These are phyloP conservation scores for Penicillium sp. DNA, from an alignment of 2,329 filamentous ascomycete genomes.

Conservation along the genomic window DNA sequence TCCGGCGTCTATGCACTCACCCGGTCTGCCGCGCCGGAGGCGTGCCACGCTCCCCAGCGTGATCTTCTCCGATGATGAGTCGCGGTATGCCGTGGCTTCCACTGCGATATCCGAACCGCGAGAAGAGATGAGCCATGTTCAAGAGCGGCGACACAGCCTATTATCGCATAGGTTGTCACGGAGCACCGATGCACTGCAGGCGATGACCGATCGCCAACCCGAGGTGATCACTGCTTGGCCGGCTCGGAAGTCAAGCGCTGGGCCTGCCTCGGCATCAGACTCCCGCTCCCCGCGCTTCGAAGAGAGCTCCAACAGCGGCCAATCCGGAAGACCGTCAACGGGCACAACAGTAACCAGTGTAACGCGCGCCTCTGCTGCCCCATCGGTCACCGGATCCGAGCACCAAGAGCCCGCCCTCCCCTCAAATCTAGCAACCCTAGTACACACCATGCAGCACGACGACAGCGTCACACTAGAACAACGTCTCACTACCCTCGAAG, in stretches of 20 bases:
- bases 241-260: constrained; percentile 44
- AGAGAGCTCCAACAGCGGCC: constrained; percentile 29
- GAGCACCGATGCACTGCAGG: constrained; percentile 44
- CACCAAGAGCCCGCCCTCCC: constrained; percentile 25
- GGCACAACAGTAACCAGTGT: constrained; percentile 31
- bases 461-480: constrained; percentile 46
- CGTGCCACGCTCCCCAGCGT: constrained; percentile 49
- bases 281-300: constrained; percentile 30
- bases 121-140: constrained; percentile 16
- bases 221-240: constrained; percentile 46
- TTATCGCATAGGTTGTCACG: constrained; percentile 44
- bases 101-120: constrained; percentile 26
- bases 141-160: constrained; percentile 23
- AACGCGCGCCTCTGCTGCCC: constrained; percentile 21
- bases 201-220: constrained; percentile 36
- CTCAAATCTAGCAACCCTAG: constrained; percentile 41
- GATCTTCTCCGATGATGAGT: constrained; percentile 44
- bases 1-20: constrained; percentile 22
- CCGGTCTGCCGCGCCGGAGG: constrained; percentile 31
- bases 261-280: constrained; percentile 41
- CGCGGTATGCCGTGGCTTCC: constrained; percentile 30
- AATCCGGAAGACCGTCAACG: constrained; percentile 29
- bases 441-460: constrained; percentile 43
- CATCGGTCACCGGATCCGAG: constrained; percentile 22
- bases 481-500: constrained; percentile 51